These are phyloP conservation scores for Fistulifera solaris DNA, from an alignment of 108 stramenopile genomes.

Conservation along the genomic window DNA sequence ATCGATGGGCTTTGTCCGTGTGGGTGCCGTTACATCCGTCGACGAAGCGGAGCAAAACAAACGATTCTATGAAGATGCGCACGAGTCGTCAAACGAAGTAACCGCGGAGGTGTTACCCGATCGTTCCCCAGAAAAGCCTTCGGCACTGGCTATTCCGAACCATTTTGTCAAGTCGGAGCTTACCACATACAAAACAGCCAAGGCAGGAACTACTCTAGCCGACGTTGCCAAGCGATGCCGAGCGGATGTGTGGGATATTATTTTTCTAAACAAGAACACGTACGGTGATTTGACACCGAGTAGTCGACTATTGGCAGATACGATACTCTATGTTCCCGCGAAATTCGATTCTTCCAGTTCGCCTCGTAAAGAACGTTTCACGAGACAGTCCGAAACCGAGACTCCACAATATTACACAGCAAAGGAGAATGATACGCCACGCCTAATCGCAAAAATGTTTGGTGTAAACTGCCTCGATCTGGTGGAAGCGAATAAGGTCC, in stretches of 20 bases:
- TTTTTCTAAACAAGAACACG: slow-evolving; percentile 63
- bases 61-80: slow-evolving; percentile 2
- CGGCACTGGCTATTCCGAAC: slow-evolving; percentile 13
- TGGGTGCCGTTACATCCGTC: slow-evolving; percentile 48
- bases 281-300: slow-evolving; percentile 36
- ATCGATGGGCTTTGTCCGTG: slow-evolving; percentile 75
- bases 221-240: slow-evolving; percentile 56
- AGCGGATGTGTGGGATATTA: slow-evolving; percentile 68
- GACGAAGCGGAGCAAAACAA: slow-evolving; percentile 7
- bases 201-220: slow-evolving; percentile 45
- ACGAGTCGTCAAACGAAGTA: background rate
- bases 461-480: slow-evolving; percentile 45
- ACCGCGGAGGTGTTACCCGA: slow-evolving; percentile 13
- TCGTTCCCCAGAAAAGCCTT: slow-evolving; percentile 20
- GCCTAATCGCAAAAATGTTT: slow-evolving; percentile 62
- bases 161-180: slow-evolving; percentile 47
- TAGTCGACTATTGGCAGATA: slow-evolving; percentile 53
- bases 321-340: slow-evolving; percentile 52
- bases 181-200: slow-evolving; percentile 26
- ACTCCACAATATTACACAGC: slow-evolving; percentile 65
- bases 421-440: slow-evolving; percentile 79
- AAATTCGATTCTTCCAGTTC: background rate
- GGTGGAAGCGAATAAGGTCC: slow-evolving; percentile 50
- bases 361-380: background rate
- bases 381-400: background rate